Percentiles rank a stretch among this genome's conserved stretches.
These are phyloP conservation scores for Trichosporon inkin DNA, from an alignment of 1,284 basidiomycete species.

Conservation along the genomic window DNA sequence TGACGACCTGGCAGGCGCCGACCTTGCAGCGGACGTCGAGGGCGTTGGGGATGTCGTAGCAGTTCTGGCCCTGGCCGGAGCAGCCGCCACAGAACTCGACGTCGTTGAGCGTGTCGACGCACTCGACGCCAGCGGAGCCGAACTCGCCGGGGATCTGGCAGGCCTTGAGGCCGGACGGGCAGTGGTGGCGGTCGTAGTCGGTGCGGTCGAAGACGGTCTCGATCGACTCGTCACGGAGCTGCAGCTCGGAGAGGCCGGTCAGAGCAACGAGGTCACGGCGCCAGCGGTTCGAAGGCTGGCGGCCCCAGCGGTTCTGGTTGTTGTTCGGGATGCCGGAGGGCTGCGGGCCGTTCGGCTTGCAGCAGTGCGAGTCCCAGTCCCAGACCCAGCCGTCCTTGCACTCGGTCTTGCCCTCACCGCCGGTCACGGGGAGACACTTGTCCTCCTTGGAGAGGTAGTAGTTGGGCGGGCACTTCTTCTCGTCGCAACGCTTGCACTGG, in stretches of 20 bases:
- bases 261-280: slow-evolving; percentile 25
- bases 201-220: slow-evolving; percentile 33
- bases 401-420: not conserved
- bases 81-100: slow-evolving; percentile 66
- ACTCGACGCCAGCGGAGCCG: slow-evolving; percentile 47
- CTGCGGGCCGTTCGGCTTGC: slow-evolving; percentile 27
- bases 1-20: slow-evolving; percentile 62
- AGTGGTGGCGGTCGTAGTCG: slow-evolving; percentile 30
- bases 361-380: slow-evolving; percentile 15
- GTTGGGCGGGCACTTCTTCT: slow-evolving; percentile 10
- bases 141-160: slow-evolving; percentile 30
- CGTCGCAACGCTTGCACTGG: slow-evolving; percentile 9
- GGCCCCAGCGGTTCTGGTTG: not conserved
- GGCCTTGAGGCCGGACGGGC: slow-evolving; percentile 37
- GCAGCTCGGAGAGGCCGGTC: slow-evolving; percentile 22
- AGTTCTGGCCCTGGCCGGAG: slow-evolving; percentile 64
- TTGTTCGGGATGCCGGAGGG: slow-evolving; percentile 11
- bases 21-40: slow-evolving; percentile 65
- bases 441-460: slow-evolving; percentile 4
- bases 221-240: slow-evolving; percentile 23
- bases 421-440: slow-evolving; percentile 4
- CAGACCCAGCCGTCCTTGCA: not conserved
- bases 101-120: slow-evolving; percentile 48
- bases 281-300: not conserved
- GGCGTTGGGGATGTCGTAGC: slow-evolving; percentile 60